Evolutionary conservation across 2,329 filamentous ascomycete species (phyloP).

Genomic region (Fusarium albidum): DNA sequence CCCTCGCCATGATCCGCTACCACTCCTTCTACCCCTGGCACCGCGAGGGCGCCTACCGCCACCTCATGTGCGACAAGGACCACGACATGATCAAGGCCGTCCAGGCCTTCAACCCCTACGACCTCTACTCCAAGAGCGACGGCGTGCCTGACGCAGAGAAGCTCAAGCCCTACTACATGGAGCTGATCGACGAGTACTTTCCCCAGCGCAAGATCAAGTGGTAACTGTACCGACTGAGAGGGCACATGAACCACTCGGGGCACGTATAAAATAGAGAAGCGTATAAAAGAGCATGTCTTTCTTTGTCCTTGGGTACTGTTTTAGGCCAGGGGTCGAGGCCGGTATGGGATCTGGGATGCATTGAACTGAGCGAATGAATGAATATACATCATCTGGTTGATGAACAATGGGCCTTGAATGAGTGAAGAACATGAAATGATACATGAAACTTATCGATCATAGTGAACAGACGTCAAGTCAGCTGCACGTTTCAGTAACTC

Average conservation of each 20-base stretch:
- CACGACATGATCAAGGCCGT: slow-evolving; percentile 82
- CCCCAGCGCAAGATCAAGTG: slow-evolving; percentile 50
- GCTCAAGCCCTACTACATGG: slow-evolving; percentile 67
- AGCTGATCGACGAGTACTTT: slow-evolving; percentile 54
- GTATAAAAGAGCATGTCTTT: slow-evolving; percentile 14
- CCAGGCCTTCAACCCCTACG: slow-evolving; percentile 88
- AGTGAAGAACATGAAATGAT: no score
- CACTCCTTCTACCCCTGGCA: slow-evolving; percentile 97
- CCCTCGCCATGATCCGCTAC: slow-evolving; percentile 91
- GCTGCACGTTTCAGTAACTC: no score
- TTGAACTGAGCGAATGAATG: slow-evolving; percentile 20
- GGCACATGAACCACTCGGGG: no score
- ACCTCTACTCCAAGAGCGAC: slow-evolving; percentile 91
- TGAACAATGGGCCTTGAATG: neutral
- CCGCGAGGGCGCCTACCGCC: slow-evolving; percentile 77
- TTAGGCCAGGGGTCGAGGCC: slow-evolving; percentile 6
- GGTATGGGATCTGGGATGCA: slow-evolving; percentile 18
- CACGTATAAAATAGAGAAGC: slow-evolving; percentile 7
- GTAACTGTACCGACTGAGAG: no score
- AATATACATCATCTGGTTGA: slow-evolving; percentile 18
- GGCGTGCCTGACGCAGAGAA: slow-evolving; percentile 78
- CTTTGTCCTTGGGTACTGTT: neutral
- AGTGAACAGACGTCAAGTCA: no score
- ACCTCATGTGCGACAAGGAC: slow-evolving; percentile 87
- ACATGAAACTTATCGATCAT: no score